Evolutionary conservation across 768 basidiomycete genomes (phyloP), one percentile per base, ranked within the genome.

Genomic region (Suillus tomentosus): DNA sequence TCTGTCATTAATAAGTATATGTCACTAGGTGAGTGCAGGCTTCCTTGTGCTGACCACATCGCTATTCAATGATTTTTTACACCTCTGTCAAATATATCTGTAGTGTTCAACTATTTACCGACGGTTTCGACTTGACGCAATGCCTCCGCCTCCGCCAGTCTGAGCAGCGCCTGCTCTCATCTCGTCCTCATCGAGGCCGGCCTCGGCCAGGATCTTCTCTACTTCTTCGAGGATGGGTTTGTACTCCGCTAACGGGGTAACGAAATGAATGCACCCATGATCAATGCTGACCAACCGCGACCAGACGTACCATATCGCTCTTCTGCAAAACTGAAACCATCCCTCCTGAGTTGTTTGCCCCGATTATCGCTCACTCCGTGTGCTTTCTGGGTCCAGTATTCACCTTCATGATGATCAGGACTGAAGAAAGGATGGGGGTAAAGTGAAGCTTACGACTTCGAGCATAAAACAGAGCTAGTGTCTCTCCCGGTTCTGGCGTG

Each of bases 401-500:
- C 89, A 15, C 89, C 89, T 91, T 61, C n/a, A 24, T 2, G 40
- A 36, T 15, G 42, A 45, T 37, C 17, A 43, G 43, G 1, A 6
- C 17, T n/a, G 6, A 40, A 39, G 14, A 2, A 15, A 39, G 63
- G 43, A 31, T 43, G 36, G 9, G 9, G 5, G 15, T 37, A n/a
- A 0, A 14, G 10, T 3, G 43, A 8, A 24, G 80, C 89, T 68
- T 73, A 90, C 92, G 85, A 19, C 90, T 88, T 9, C 94, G 86
- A 6, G 89, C 86, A 69, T 94, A 96, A 73, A 96, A 96, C 75
- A 83, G 81, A 0, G 92, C 88, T 9, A 95, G 76, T 0, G 90
- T 91, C 74, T 96, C 95, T 13, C 93, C 92, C 0, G 93, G 92
- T 3, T 90, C 79, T 0, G 95, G 95, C 0, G 93, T 95, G 68